Base-by-base conservation (phyloP, 2,329 filamentous ascomycete species). In the Ambrosiella cleistominuta region DNA sequence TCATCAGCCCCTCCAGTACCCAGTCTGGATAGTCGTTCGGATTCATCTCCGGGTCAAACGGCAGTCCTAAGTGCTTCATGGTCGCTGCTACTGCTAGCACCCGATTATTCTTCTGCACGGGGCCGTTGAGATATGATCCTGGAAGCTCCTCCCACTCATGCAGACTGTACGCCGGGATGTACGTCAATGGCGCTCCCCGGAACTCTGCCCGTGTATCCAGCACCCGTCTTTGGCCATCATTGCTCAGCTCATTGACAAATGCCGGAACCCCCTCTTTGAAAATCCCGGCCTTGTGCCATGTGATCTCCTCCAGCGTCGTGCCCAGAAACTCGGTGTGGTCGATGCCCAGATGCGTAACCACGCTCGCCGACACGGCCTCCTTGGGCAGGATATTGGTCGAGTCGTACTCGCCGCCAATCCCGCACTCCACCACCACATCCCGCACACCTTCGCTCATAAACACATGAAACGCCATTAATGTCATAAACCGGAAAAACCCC, bases 341-440 rank as follows among this genome's bases (percentile, higher is more conserved):
- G 61, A 95, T 85, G 2, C 88, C 89, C 49, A 96, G 69, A 65
- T 84, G 88, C 17, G 88, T 83, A 42, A 96, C 82, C 0, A 85
- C 86, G 1, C 82, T 79, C 1, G 82, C 83, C 6, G 79, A 82
- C 0, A 89, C 85, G 11, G 79, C 75, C 9, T 76, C 73, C 0
- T 71, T 58, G 0, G 75, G 74, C 5, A 98, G 70, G 19, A 97
- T 79, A 66, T 97, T 97, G 8, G 93, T 98, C 36, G 86, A 85
- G 66, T 97, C 91, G 65, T 89, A 89, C 70, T 95, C 88, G 54
- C 90, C 93, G 13, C 93, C 93, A 62, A 97, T 94, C 0, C 93
- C 93, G 65, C 88, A 95, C 70, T 98, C 93, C 39, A 97, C 77
- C 8, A 97, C 81, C 0, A 88, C 90, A 15, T 81, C 81, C 62